Evolutionary conservation across 2,329 filamentous ascomycete species (phyloP), one percentile per base, ranked within the genome.

Genomic region (Colletotrichum echinochloae): DNA sequence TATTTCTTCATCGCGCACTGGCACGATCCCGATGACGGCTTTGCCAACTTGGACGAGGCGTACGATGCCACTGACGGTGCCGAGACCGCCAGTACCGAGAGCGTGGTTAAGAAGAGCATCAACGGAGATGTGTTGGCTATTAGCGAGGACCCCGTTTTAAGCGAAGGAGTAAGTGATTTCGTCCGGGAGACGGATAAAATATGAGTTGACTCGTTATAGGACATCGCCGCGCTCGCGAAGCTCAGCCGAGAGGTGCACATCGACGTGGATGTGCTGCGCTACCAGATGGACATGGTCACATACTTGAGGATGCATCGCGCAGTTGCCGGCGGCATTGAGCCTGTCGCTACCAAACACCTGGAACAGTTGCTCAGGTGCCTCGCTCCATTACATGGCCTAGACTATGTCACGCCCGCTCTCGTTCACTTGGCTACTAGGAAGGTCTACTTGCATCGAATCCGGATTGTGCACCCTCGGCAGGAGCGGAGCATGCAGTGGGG

Each of bases 401-500:
- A 91, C 75, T 98, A 91, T 78, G 90, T 94, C 6, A 94, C 95
- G 0, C 95, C 96, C 0, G 92, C 94, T 1, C 87, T 98, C 33
- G 91, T 98, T 26, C 89, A 87, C 9, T 85, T 99, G 55, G 96
- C 96, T 6, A 91, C 92, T 2, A 89, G 89, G 71, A 98, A 98
- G 82, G 88, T 97, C 30, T 99, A 97, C 77, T 86, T 92, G 23
- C 96, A 99, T 81, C 91, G 94, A 11, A 90, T 99, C 39, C 81
- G 88, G 18, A 87, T 98, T 65, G 89, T 92, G 0, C 81, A 82
- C 1, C 87, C 93, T 1, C 87, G 89, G 72, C 89, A 90, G 67
- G 96, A 98, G 82, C 87, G 94, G 57, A 98, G 94, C 78, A 87
- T 97, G 84, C 94, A 97, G 79, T 99, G 97, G 90, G 96, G 96